A percentile compares a stretch with the other conserved stretches of the same genome.
Evolutionary conservation across 148 eudicot species (phyloP).

Genomic region (Rhododendron williamsianum): DNA sequence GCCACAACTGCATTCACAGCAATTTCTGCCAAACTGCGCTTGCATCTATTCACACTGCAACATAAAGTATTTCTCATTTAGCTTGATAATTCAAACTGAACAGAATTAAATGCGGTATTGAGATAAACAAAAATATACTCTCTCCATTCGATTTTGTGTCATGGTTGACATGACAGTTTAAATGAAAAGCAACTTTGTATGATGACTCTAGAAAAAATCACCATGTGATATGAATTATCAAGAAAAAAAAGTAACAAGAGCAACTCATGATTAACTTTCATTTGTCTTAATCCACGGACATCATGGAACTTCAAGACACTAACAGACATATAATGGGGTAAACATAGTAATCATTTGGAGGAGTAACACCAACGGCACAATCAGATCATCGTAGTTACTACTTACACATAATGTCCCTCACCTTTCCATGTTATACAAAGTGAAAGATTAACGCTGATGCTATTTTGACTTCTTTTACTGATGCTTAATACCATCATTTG

Average conservation of each 20-base stretch:
- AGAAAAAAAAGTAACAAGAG: not conserved
- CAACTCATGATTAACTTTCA: not conserved
- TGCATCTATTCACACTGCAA: constrained; percentile 91
- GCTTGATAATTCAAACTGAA: constrained; percentile 35
- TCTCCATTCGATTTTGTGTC: not conserved
- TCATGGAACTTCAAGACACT: not conserved
- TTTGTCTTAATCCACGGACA: not conserved
- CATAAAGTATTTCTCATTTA: constrained; percentile 9
- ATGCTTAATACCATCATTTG: not conserved
- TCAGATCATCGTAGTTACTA: not conserved
- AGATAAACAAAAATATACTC: not conserved
- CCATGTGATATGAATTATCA: not conserved
- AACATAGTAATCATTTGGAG: not conserved
- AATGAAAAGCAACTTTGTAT: not conserved
- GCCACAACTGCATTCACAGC: constrained; percentile 96
- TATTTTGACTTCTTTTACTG: not conserved
- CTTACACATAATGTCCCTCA: not conserved
- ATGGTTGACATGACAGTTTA: not conserved
- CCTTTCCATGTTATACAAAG: not conserved
- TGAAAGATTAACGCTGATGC: not conserved
- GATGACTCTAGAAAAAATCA: not conserved
- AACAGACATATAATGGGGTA: not conserved
- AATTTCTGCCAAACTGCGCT: constrained; percentile 90
- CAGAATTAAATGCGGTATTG: constrained; percentile 1
- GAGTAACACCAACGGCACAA: not conserved